These are phyloP conservation scores for Colletotrichum spaethianum DNA, from an alignment of 2,329 filamentous ascomycete species.

Conservation along the genomic window DNA sequence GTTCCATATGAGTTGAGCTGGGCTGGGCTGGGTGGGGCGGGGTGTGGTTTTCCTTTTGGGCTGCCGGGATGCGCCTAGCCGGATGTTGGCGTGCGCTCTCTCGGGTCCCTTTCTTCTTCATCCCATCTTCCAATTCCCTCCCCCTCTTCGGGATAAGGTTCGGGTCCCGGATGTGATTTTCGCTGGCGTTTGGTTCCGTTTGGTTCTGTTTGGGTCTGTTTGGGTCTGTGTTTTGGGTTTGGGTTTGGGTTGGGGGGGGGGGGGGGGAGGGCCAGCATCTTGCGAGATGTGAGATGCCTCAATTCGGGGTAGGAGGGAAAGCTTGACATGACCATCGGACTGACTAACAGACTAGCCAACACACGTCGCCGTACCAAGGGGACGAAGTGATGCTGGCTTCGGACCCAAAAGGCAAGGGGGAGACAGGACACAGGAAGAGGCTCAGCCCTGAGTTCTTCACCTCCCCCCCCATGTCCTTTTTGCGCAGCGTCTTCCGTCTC, in stretches of 20 bases:
- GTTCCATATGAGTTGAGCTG: neutral
- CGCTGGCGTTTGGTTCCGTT: neutral
- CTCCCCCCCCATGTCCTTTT: neutral
- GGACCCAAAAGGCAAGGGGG: neutral
- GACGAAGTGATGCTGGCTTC: neutral
- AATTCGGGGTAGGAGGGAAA: neutral
- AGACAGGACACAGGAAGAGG: neutral
- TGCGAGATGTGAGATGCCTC: too few relatives aligned
- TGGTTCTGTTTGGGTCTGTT: neutral
- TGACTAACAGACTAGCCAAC: neutral
- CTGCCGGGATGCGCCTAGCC: neutral
- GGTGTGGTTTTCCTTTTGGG: neutral
- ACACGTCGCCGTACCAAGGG: neutral
- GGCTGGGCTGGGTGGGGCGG: neutral
- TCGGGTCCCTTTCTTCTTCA: neutral
- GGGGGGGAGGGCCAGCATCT: too few relatives aligned
- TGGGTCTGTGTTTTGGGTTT: neutral
- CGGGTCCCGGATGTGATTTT: neutral
- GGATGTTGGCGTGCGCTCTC: neutral
- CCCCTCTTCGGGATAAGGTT: neutral
- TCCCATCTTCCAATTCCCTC: neutral
- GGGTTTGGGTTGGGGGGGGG: too few relatives aligned
- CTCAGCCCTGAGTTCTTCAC: conserved; percentile 12
- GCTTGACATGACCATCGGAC: neutral
- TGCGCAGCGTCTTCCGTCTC: neutral